Base-by-base conservation (phyloP, 495 filamentous ascomycete genomes). In the Podospora tetraspora region DNA sequence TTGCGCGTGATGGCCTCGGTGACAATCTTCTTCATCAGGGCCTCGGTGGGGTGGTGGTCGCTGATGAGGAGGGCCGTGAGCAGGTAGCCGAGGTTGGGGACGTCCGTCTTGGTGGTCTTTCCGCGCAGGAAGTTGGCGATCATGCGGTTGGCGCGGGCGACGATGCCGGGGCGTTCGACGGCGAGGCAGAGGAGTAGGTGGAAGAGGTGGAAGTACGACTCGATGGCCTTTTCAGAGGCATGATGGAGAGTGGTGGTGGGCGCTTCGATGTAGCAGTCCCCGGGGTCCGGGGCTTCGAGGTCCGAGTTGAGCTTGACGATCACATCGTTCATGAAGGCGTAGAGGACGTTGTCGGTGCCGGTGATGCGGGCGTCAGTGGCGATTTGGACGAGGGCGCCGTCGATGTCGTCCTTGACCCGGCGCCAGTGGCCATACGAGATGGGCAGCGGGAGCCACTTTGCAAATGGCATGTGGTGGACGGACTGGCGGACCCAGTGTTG, bases 201-300 rank as follows among this genome's bases (percentile, higher is more conserved):
- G 71, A 83, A 84, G 29, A 85, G 80, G 59, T 83, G 81, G 69
- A 86, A 85, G 74, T 86, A 85, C 0, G 80, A 80, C 65, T 85
- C 81, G 9, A 86, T 82, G 3, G 83, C 84, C 71, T 84, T 85
- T 66, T 85, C 84, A 0, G 80, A 83, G 0, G 82, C 82, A 37
- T 83, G 81, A 0, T 72, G 79, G 27, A 85, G 77, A 3, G 79
- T 81, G 61, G 80, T 81, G 58, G 76, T 79, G 1, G 37, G 13
- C 16, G 70, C 13, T 2, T 30, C 7, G 24, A 29, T 11, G 37
- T 11, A 21, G 7, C 43, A 22, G 12, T 65, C 43, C 11, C 25
- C 70, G 25, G 23, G 58, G 16, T 22, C 52, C 16, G 32, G 32
- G 10, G 32, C 32, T 34, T 68, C 70, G 1, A 67, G 67, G 63